Conservation (phyloP, 2,329 filamentous ascomycete genomes). For the Plectosphaerella cucumerina region DNA sequence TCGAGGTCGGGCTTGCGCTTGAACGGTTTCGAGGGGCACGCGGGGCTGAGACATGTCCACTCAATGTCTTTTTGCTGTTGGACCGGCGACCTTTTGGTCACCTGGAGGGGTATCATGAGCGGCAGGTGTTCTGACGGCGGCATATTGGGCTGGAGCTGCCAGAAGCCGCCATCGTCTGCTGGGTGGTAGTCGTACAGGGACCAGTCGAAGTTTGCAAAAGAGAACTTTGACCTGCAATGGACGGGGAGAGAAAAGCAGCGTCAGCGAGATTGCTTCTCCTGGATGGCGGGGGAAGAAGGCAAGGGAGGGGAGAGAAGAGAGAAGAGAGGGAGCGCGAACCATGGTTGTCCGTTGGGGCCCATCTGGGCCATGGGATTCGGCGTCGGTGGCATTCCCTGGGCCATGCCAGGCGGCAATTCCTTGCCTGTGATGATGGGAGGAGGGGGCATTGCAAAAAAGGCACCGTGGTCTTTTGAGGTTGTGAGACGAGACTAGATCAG, state of each 20-base stretch:
- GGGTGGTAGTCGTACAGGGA: constrained; percentile 13
- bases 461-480: constrained; percentile 1
- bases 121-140: constrained; percentile 8
- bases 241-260: neutral
- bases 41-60: constrained; percentile 28
- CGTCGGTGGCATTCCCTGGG: neutral
- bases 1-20: constrained; percentile 50
- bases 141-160: constrained; percentile 10
- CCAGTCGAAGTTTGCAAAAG: constrained; percentile 11
- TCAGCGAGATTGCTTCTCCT: too few species aligned
- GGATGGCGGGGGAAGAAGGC: too few species aligned
- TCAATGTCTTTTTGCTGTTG: constrained; percentile 10
- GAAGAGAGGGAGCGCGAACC: neutral
- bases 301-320: neutral
- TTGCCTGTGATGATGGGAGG: neutral
- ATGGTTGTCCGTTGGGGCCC: neutral
- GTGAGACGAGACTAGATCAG: neutral
- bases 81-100: constrained; percentile 9
- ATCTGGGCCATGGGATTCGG: neutral
- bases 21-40: constrained; percentile 42
- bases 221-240: constrained; percentile 7
- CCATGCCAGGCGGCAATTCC: neutral
- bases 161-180: constrained; percentile 12
- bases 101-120: constrained; percentile 6
- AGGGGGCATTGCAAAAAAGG: constrained; percentile 4